A percentile compares a stretch with the other conserved stretches of the same genome.
phyloP scores from a whole-genome alignment of 129 eudicot species.

The Lactuca sativa region DNA sequence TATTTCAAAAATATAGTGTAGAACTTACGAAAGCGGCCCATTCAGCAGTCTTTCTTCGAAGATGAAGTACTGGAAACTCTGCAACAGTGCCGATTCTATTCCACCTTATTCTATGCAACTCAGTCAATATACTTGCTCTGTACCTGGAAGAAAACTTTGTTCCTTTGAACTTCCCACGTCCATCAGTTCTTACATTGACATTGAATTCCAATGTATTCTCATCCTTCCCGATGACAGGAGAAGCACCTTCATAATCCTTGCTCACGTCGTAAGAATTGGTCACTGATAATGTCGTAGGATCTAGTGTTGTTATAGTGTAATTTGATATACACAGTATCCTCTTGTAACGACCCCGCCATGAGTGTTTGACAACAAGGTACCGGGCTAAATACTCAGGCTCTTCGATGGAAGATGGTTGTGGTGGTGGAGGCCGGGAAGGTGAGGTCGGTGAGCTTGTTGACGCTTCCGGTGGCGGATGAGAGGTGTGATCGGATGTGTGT shows the following conservation, averaged over 20 bases:
- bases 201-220: conserved; percentile 73
- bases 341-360: conserved; percentile 98
- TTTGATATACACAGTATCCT: conserved; percentile 74
- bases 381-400: conserved; percentile 89
- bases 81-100: conserved; percentile 62
- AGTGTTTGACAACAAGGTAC: conserved; percentile 80
- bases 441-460: conserved; percentile 43
- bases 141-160: conserved; percentile 77
- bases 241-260: conserved; percentile 70
- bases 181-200: conserved; percentile 83
- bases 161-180: conserved; percentile 81
- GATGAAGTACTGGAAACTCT: conserved; percentile 83
- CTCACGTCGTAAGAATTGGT: conserved; percentile 84
- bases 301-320: conserved; percentile 57
- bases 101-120: conserved; percentile 85
- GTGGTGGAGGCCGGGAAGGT: conserved; percentile 31
- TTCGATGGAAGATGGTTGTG: conserved; percentile 44
- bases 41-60: conserved; percentile 70
- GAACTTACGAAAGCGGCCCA: conserved; percentile 86
- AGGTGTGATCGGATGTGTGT: conserved; percentile 39
- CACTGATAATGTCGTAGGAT: conserved; percentile 67
- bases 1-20: not conserved
- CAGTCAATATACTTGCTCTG: conserved; percentile 87
- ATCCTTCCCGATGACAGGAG: conserved; percentile 81
- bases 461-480: conserved; percentile 34